Conservation (phyloP, 2,329 filamentous ascomycete species). For the Chrysoporthe austroafricana region DNA sequence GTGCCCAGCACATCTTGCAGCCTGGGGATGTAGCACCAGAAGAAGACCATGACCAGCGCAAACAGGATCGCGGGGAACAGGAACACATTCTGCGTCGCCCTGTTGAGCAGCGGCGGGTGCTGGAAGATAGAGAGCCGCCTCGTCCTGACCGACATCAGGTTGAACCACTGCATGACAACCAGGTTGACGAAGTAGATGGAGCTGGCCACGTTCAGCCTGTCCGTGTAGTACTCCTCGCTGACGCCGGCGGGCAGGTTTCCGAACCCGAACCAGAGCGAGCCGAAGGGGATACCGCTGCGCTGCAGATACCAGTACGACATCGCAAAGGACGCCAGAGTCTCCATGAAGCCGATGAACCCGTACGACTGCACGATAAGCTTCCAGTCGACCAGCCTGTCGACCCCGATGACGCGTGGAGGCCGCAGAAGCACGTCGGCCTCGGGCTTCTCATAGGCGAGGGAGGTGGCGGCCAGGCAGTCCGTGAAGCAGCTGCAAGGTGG, state of each 20-base stretch:
- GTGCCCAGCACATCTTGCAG: constrained; percentile 67
- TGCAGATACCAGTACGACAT: constrained; percentile 71
- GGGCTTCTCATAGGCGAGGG: constrained; percentile 75
- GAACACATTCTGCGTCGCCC: constrained; percentile 66
- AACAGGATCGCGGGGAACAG: constrained; percentile 74
- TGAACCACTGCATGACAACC: constrained; percentile 83
- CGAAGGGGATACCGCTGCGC: constrained; percentile 67
- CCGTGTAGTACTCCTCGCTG: constrained; percentile 56
- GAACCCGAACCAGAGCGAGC: constrained; percentile 69
- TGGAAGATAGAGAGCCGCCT: constrained; percentile 70
- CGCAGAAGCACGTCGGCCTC: constrained; percentile 76
- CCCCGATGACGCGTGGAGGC: constrained; percentile 68
- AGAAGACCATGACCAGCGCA: constrained; percentile 68
- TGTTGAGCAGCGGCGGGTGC: constrained; percentile 70
- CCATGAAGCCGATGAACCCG: constrained; percentile 67
- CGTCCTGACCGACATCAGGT: constrained; percentile 70
- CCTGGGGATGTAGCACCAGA: constrained; percentile 70
- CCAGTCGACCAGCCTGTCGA: constrained; percentile 74
- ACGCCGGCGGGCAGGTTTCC: constrained; percentile 55
- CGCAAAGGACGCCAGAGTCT: constrained; percentile 63
- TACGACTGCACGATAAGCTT: constrained; percentile 75
- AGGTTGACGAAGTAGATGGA: constrained; percentile 81
- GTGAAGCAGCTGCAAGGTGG: constrained; percentile 65
- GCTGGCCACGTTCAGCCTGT: constrained; percentile 65
- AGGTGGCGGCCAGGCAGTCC: constrained; percentile 73